Evolutionary conservation across 306 rosid species (phyloP).

Genomic region (Calophaca sinica): DNA sequence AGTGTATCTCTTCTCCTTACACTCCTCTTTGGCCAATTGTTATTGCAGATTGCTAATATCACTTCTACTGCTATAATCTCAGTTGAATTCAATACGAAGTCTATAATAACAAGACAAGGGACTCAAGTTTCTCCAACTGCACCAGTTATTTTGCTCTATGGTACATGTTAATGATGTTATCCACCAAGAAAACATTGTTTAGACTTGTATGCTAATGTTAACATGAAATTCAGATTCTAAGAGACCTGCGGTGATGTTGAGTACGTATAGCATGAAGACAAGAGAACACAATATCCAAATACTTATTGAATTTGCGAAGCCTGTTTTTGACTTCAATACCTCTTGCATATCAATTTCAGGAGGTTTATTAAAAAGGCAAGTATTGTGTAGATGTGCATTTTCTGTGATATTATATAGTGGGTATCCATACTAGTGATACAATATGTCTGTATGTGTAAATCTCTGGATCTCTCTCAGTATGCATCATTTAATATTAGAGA

Average conservation of each 20-base stretch:
- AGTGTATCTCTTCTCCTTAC: constrained; percentile 42
- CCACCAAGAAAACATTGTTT: constrained; percentile 13
- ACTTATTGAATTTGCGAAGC: constrained; percentile 67
- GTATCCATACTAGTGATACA: constrained; percentile 14
- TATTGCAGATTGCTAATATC: constrained; percentile 68
- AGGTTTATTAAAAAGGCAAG: constrained; percentile 75
- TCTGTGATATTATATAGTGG: neutral
- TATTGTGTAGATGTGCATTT: constrained; percentile 32
- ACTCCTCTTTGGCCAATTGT: constrained; percentile 36
- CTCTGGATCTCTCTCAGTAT: constrained; percentile 9
- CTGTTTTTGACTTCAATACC: constrained; percentile 82
- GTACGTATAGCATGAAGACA: constrained; percentile 75
- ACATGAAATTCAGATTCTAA: constrained; percentile 65
- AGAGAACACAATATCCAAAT: constrained; percentile 65
- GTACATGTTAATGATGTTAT: constrained; percentile 52
- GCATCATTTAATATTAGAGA: constrained; percentile 8
- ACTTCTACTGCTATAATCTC: constrained; percentile 68
- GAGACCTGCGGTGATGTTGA: constrained; percentile 83
- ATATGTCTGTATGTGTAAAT: neutral
- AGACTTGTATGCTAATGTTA: constrained; percentile 29
- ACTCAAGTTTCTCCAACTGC: constrained; percentile 75
- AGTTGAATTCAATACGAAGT: constrained; percentile 62
- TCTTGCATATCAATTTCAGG: constrained; percentile 76
- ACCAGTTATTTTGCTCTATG: constrained; percentile 81
- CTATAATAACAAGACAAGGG: constrained; percentile 76